Conservation (phyloP, 140 eudicot genomes). For the Anethum foeniculum region DNA sequence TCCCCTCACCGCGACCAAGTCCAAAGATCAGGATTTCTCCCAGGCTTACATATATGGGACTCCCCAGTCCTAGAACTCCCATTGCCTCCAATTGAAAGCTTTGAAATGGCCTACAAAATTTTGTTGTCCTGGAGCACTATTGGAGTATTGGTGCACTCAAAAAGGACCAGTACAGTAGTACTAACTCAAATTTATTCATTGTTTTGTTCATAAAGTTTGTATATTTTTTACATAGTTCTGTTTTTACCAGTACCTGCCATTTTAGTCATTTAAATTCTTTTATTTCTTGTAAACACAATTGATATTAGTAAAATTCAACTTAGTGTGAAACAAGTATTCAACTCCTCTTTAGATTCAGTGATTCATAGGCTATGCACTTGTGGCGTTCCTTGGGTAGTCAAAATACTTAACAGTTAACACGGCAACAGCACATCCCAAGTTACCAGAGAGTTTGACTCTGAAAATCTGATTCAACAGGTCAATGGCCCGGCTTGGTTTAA, state of each 20-base stretch:
- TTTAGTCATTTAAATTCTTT: background rate
- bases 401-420: background rate
- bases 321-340: background rate
- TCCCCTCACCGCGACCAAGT: slow-evolving; percentile 93
- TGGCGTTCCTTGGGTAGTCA: background rate
- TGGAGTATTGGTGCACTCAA: background rate
- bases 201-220: background rate
- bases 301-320: background rate
- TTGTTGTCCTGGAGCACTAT: background rate
- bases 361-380: background rate
- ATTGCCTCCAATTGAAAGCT: slow-evolving; percentile 38
- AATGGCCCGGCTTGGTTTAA: background rate
- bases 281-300: background rate
- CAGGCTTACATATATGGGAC: slow-evolving; percentile 73
- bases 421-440: background rate
- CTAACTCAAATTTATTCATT: slow-evolving; percentile 4
- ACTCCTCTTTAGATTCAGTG: background rate
- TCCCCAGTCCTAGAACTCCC: slow-evolving; percentile 85
- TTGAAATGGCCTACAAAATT: background rate
- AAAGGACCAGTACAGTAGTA: background rate
- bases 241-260: background rate
- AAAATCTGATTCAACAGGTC: background rate
- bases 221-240: background rate
- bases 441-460: background rate
- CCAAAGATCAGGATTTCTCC: slow-evolving; percentile 78